These are phyloP conservation scores for Mortierella sp. DNA, from an alignment of 371 early-diverging fungal species.

Conservation along the genomic window DNA sequence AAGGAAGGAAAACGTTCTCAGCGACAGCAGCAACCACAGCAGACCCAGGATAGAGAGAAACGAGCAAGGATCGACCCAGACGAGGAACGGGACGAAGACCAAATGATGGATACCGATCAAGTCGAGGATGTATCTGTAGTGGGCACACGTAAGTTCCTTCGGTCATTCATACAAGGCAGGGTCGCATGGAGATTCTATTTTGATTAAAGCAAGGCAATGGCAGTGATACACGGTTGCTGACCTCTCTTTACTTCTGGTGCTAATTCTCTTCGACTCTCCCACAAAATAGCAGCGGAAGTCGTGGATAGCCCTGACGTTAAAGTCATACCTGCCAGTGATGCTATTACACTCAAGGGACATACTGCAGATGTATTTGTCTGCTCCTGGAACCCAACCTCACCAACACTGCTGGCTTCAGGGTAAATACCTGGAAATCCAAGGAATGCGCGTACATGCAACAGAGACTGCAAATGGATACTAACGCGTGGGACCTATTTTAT, in stretches of 20 bases:
- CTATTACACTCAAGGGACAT: slow-evolving; percentile 74
- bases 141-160: slow-evolving; percentile 42
- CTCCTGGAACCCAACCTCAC: slow-evolving; percentile 86
- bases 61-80: slow-evolving; percentile 53
- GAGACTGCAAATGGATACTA: background rate
- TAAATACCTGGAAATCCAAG: slow-evolving; percentile 35
- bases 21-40: slow-evolving; percentile 59
- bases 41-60: slow-evolving; percentile 61
- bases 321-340: slow-evolving; percentile 58
- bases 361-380: slow-evolving; percentile 83
- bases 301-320: slow-evolving; percentile 28
- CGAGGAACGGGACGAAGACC: slow-evolving; percentile 36
- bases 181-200: no score
- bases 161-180: background rate
- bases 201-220: no score
- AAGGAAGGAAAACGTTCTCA: slow-evolving; percentile 67
- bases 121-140: slow-evolving; percentile 50
- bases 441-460: background rate
- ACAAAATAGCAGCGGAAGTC: slow-evolving; percentile 25
- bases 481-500: background rate
- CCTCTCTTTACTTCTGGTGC: background rate
- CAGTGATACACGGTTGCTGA: background rate
- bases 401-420: slow-evolving; percentile 88
- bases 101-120: slow-evolving; percentile 46
- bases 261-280: background rate